Conservation (phyloP, 768 basidiomycete species). For the Amanita pseudoporphyria region DNA sequence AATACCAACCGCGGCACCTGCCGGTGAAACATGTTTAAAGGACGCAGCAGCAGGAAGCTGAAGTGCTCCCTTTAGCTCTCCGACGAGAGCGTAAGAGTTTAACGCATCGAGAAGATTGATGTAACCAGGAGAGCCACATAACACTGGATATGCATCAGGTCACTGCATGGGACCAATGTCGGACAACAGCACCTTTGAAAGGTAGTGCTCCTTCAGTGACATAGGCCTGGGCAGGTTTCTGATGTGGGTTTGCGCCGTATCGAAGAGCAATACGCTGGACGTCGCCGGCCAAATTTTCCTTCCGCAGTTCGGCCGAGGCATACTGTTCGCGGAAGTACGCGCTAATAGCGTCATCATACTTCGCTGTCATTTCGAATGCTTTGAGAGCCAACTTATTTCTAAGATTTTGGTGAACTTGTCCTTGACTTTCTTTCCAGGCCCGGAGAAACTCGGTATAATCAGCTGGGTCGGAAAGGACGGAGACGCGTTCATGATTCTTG, state of each 20-base stretch:
- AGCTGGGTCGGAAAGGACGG: conserved; percentile 77
- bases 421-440: conserved; percentile 67
- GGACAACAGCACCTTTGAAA: conserved; percentile 64
- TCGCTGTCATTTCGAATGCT: conserved; percentile 94
- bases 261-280: conserved; percentile 82
- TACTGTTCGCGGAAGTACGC: conserved; percentile 97
- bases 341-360: conserved; percentile 92
- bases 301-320: conserved; percentile 64
- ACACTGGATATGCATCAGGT: conserved; percentile 37
- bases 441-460: conserved; percentile 81
- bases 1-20: conserved; percentile 92
- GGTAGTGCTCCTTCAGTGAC: conserved; percentile 84
- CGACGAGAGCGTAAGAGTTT: conserved; percentile 94
- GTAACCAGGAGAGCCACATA: conserved; percentile 93
- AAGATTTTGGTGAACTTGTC: conserved; percentile 61
- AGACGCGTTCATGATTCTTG: conserved; percentile 93
- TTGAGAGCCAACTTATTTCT: conserved; percentile 83
- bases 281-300: conserved; percentile 52
- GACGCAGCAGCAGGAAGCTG: conserved; percentile 92
- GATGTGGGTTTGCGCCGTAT: conserved; percentile 98
- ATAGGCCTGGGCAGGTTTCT: conserved; percentile 96
- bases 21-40: conserved; percentile 99
- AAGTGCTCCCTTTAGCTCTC: conserved; percentile 83
- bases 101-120: conserved; percentile 97
- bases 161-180: neutral